Percentiles rank a stretch among this genome's conserved stretches.
These are phyloP conservation scores for Rusavskia elegans DNA, from an alignment of 495 filamentous ascomycete species.

Conservation along the genomic window DNA sequence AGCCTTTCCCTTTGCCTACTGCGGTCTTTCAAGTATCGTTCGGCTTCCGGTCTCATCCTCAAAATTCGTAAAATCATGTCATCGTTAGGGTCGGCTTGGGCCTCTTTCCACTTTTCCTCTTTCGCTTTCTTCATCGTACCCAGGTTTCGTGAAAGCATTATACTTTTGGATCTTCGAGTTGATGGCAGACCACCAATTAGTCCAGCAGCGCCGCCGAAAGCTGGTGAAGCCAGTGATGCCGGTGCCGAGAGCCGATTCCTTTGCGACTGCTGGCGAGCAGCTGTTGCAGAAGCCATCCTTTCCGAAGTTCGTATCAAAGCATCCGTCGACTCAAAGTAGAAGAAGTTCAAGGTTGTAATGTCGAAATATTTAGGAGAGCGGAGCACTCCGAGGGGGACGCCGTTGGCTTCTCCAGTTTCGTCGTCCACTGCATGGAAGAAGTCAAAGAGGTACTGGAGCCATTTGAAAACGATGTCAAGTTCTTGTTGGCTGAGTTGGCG, in stretches of 20 bases:
- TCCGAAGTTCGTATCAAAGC: conserved; percentile 85
- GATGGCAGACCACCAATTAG: conserved; percentile 48
- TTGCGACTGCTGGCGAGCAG: conserved; percentile 53
- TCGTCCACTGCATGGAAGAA: conserved; percentile 95
- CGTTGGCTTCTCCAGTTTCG: conserved; percentile 66
- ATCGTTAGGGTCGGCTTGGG: conserved; percentile 91
- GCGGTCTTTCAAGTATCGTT: conserved; percentile 72
- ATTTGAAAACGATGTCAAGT: conserved; percentile 86
- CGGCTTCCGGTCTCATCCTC: conserved; percentile 92
- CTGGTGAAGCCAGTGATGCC: conserved; percentile 34
- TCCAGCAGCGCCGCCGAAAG: conserved; percentile 42
- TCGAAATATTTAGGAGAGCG: conserved; percentile 98
- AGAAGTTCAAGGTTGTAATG: conserved; percentile 88
- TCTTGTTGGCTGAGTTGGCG: conserved; percentile 76
- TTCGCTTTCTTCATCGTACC: conserved; percentile 94
- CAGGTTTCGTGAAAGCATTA: conserved; percentile 88
- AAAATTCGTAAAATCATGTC: conserved; percentile 96
- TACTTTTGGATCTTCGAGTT: conserved; percentile 70
- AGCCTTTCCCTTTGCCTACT: conserved; percentile 88
- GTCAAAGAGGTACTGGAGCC: conserved; percentile 79
- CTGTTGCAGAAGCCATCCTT: conserved; percentile 80
- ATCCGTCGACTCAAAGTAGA: conserved; percentile 90
- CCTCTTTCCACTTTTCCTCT: conserved; percentile 85
- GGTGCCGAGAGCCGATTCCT: conserved; percentile 62
- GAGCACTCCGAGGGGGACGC: conserved; percentile 78